A percentile compares a stretch with the other conserved stretches of the same genome.
Conservation (phyloP, 73 alveolate genomes). For the Breviolum minutum region DNA sequence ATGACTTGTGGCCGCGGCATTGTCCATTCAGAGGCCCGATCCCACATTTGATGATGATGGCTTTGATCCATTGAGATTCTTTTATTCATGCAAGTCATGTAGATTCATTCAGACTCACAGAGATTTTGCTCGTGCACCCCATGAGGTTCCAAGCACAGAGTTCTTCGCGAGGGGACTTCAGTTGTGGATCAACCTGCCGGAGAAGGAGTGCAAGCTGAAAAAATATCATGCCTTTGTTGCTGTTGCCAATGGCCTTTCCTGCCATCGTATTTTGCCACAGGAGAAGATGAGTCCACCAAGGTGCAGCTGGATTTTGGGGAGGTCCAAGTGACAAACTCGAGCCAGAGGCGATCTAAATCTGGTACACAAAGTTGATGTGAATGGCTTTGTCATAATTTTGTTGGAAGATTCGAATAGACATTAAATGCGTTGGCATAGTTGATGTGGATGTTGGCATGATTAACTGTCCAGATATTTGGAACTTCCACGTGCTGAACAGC, state of each 20-base stretch:
- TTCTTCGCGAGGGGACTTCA: conserved; percentile 77
- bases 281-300: conserved; percentile 41
- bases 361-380: no score
- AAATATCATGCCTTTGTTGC: neutral
- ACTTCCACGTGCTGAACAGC: conserved; percentile 35
- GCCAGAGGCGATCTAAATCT: no score
- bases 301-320: neutral
- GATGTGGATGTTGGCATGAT: no score
- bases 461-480: neutral
- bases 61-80: neutral
- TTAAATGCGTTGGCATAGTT: no score
- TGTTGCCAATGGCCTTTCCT: neutral
- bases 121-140: neutral
- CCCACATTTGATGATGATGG: neutral
- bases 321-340: neutral
- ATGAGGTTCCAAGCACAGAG: conserved; percentile 29
- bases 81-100: no score
- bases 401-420: no score
- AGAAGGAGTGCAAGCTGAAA: conserved; percentile 8
- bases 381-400: no score
- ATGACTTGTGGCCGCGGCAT: conserved; percentile 99
- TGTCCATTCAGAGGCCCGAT: conserved; percentile 98
- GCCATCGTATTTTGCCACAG: neutral
- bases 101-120: neutral
- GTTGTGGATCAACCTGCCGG: conserved; percentile 82